Conservation (phyloP, 2,329 filamentous ascomycete species). For the Colletotrichum caudatum region DNA sequence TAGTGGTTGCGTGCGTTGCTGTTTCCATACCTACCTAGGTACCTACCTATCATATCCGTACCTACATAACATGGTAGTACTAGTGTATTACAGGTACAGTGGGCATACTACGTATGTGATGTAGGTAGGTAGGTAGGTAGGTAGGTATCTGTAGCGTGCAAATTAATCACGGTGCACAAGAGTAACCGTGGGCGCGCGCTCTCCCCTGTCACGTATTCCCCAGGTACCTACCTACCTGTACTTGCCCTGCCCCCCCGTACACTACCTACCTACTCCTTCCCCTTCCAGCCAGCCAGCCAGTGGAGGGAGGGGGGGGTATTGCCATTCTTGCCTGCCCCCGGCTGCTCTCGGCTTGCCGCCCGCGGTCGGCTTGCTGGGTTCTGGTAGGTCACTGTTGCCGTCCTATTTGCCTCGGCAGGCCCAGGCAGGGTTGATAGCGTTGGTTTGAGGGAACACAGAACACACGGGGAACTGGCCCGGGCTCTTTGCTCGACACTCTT, state of each 20-base stretch:
- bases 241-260: not conserved
- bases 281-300: not conserved
- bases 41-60: too few relatives aligned
- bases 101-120: too few relatives aligned
- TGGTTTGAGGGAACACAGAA: conserved; percentile 22
- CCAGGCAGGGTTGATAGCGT: conserved; percentile 13
- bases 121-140: not conserved
- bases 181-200: not conserved
- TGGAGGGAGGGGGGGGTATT: not conserved
- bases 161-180: conserved; percentile 27
- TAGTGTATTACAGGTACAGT: too few relatives aligned
- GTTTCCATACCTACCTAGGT: too few relatives aligned
- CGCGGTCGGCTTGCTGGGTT: not conserved
- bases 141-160: not conserved
- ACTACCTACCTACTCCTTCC: not conserved
- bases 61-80: too few relatives aligned
- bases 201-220: conserved; percentile 14
- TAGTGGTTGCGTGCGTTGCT: not conserved
- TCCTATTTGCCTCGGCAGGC: conserved; percentile 25
- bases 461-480: conserved; percentile 37
- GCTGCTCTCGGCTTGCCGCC: not conserved
- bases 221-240: not conserved
- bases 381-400: conserved; percentile 20
- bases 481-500: conserved; percentile 29
- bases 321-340: not conserved